Conservation (phyloP, 2,329 filamentous ascomycete genomes). For the Pseudofabraea citricarpa region DNA sequence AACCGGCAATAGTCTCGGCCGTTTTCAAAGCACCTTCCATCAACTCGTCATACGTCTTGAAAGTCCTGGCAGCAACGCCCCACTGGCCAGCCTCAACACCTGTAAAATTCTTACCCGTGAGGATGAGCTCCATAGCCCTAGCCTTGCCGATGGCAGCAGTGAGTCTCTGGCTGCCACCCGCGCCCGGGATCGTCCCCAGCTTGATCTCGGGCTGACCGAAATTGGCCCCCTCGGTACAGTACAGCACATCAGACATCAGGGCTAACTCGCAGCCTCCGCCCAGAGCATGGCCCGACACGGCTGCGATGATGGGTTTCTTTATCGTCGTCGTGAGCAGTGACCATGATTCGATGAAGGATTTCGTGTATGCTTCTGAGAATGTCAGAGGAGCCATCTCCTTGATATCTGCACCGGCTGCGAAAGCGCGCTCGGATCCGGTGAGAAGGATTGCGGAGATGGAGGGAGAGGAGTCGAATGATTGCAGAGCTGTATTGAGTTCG, state of each 20-base stretch:
- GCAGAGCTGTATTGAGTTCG: conserved; percentile 80
- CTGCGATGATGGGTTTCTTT: conserved; percentile 91
- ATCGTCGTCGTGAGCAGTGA: conserved; percentile 76
- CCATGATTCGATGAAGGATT: conserved; percentile 94
- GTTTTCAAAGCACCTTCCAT: conserved; percentile 77
- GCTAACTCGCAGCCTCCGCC: conserved; percentile 95
- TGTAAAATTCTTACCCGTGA: conserved; percentile 79
- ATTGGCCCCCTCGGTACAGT: conserved; percentile 79
- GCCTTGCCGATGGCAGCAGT: conserved; percentile 80
- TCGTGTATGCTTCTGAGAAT: conserved; percentile 82
- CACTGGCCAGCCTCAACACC: conserved; percentile 83
- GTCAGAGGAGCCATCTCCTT: conserved; percentile 96
- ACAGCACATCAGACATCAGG: conserved; percentile 95
- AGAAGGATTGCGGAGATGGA: conserved; percentile 74
- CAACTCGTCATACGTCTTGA: conserved; percentile 74
- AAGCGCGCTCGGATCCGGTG: conserved; percentile 85
- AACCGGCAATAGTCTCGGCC: conserved; percentile 83
- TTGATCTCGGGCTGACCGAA: conserved; percentile 98
- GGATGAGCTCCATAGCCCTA: conserved; percentile 84
- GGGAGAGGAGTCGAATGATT: conserved; percentile 63
- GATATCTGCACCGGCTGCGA: conserved; percentile 95
- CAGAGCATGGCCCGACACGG: conserved; percentile 90
- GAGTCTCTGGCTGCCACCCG: conserved; percentile 84
- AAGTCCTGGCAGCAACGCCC: conserved; percentile 82
- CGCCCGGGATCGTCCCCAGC: conserved; percentile 86